phyloP scores from a whole-genome alignment of 148 eudicot genomes.

The Euryodendron excelsum region DNA sequence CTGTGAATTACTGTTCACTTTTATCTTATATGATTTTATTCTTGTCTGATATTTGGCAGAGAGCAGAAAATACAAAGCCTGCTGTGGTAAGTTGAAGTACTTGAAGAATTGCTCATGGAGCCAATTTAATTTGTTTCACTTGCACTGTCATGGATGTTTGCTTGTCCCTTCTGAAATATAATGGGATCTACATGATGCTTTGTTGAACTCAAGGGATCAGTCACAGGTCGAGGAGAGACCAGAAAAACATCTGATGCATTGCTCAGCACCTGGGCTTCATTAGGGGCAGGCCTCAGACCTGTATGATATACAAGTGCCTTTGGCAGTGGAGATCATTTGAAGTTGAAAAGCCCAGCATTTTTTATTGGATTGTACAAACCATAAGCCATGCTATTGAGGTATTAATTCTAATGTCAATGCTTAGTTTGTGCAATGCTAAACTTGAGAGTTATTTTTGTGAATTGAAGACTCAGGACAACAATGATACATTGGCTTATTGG shows the following conservation, averaged over 20 bases:
- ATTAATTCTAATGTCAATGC: conserved; percentile 6
- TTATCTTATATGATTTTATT: conserved; percentile 18
- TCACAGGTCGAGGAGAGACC: conserved; percentile 68
- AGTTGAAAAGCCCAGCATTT: conserved; percentile 85
- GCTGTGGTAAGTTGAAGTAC: conserved; percentile 29
- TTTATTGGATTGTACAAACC: conserved; percentile 77
- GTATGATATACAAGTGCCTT: conserved; percentile 87
- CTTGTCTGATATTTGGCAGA: conserved; percentile 51
- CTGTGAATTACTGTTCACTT: conserved; percentile 10
- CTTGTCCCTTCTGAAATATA: conserved; percentile 19
- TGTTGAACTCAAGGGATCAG: conserved; percentile 55
- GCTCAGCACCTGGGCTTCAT: conserved; percentile 85
- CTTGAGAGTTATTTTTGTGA: conserved; percentile 15
- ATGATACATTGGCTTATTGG: conserved; percentile 81
- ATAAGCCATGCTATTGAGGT: conserved; percentile 88
- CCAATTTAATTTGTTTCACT: conserved; percentile 4
- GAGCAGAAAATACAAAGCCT: conserved; percentile 59
- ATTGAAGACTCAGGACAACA: conserved; percentile 77
- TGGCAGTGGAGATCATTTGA: conserved; percentile 92
- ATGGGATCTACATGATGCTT: conserved; percentile 62
- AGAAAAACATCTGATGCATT: conserved; percentile 74
- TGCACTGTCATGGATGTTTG: background rate
- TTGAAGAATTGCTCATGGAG: background rate
- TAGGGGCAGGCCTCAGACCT: conserved; percentile 80
- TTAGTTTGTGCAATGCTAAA: background rate